Evolutionary conservation across 805 yeast genomes (phyloP).

Genomic region (Wickerhamomyces mucosus): DNA sequence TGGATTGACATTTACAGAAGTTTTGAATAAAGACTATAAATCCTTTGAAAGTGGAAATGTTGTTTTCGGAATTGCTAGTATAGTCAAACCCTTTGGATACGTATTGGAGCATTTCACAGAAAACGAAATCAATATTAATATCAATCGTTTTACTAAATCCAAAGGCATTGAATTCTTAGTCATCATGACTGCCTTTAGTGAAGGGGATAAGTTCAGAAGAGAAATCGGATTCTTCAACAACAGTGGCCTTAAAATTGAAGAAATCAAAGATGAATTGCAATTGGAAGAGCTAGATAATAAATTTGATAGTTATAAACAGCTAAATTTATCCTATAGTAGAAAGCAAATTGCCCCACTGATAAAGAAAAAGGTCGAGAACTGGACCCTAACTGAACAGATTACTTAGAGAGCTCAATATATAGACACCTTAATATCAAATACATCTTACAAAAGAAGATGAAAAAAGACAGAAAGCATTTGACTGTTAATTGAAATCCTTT

Average conservation of each 20-base stretch:
- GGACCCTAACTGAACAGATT: background rate
- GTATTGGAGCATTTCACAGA: constrained; percentile 15
- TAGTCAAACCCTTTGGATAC: constrained; percentile 50
- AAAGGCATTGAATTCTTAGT: constrained; percentile 6
- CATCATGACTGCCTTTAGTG: constrained; percentile 9
- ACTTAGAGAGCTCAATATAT: background rate
- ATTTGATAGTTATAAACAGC: too few relatives aligned
- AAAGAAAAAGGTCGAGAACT: constrained; percentile 16
- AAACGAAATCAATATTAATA: constrained; percentile 14
- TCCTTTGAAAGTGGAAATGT: constrained; percentile 36
- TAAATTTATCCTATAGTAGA: constrained; percentile 58
- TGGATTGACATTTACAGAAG: constrained; percentile 50
- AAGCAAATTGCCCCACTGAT: constrained; percentile 75
- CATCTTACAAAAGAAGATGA: background rate
- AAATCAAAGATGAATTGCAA: constrained; percentile 9
- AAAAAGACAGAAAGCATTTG: background rate
- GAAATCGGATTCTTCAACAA: constrained; percentile 6
- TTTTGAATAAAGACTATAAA: constrained; percentile 80
- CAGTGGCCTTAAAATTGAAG: constrained; percentile 11
- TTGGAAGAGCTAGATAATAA: constrained; percentile 3
- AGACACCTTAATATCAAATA: background rate
- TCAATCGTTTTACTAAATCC: background rate
- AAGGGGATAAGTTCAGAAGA: constrained; percentile 5
- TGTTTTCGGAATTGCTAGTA: constrained; percentile 61
- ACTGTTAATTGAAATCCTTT: too few relatives aligned